Percentiles rank a stretch among this genome's conserved stretches.
These are phyloP conservation scores for Salix purpurea DNA, from an alignment of 345 rosid species.

Conservation along the genomic window DNA sequence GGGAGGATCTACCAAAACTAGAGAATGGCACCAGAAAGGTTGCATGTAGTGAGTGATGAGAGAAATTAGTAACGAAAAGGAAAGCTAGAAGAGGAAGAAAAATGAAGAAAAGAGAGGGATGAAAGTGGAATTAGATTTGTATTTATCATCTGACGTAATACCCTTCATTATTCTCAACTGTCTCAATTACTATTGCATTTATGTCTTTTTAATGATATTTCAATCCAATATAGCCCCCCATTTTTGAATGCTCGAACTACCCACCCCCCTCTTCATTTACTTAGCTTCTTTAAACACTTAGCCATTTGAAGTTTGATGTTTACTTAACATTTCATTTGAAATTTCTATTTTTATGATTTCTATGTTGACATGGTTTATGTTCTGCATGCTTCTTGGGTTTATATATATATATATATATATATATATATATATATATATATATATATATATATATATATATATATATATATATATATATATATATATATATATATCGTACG, in stretches of 20 bases:
- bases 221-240: conserved; percentile 42
- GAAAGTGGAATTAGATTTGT: conserved; percentile 64
- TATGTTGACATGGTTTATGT: background rate
- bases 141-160: conserved; percentile 79
- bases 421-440: too few species aligned
- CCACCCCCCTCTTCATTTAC: conserved; percentile 40
- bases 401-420: too few species aligned
- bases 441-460: too few species aligned
- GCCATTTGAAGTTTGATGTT: background rate
- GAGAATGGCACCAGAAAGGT: too few species aligned
- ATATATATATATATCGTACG: background rate
- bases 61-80: conserved; percentile 17
- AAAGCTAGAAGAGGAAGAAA: conserved; percentile 1
- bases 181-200: conserved; percentile 94
- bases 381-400: background rate
- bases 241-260: conserved; percentile 73
- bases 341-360: background rate
- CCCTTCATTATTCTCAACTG: conserved; percentile 88
- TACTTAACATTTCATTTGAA: background rate
- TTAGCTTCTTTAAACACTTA: conserved; percentile 8
- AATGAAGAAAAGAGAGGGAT: conserved; percentile 20
- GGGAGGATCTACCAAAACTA: too few species aligned
- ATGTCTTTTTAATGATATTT: conserved; percentile 74
- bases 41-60: too few species aligned
- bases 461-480: too few species aligned